A percentile compares a stretch with the other conserved stretches of the same genome.
These are phyloP conservation scores for Spergularia bocconei DNA, from an alignment of 148 eudicot species.

Conservation along the genomic window DNA sequence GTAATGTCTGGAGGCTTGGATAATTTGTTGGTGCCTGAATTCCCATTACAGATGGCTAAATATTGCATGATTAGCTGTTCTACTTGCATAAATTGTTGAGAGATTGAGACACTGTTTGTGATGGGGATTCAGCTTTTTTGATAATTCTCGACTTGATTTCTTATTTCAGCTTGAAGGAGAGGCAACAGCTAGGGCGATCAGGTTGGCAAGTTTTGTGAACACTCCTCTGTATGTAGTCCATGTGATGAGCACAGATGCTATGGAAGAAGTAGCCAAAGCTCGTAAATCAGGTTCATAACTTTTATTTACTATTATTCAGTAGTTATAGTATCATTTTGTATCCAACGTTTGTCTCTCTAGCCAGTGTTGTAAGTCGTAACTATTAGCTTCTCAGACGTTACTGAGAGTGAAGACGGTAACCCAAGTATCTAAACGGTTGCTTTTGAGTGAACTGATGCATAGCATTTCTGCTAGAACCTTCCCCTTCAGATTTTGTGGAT, in stretches of 20 bases:
- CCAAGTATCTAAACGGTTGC: no score
- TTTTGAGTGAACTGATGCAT: no score
- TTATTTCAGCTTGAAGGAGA: conserved; percentile 85
- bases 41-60: no score
- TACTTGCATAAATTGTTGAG: no score
- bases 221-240: conserved; percentile 91
- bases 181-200: conserved; percentile 95
- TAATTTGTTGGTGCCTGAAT: no score
- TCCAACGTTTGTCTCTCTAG: not conserved
- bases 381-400: no score
- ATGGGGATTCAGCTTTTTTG: not conserved
- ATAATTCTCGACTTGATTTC: not conserved
- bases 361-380: no score
- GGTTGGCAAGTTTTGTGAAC: conserved; percentile 85
- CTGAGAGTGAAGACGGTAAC: no score
- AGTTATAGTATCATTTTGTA: not conserved
- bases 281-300: conserved; percentile 70
- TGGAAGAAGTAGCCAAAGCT: conserved; percentile 96
- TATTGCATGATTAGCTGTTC: no score
- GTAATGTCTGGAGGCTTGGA: no score
- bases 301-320: not conserved
- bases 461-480: no score
- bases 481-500: not conserved
- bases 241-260: conserved; percentile 97
- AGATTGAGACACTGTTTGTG: not conserved